Base-by-base conservation (phyloP, 1,284 basidiomycete species). In the Melampsora larici-populina region DNA sequence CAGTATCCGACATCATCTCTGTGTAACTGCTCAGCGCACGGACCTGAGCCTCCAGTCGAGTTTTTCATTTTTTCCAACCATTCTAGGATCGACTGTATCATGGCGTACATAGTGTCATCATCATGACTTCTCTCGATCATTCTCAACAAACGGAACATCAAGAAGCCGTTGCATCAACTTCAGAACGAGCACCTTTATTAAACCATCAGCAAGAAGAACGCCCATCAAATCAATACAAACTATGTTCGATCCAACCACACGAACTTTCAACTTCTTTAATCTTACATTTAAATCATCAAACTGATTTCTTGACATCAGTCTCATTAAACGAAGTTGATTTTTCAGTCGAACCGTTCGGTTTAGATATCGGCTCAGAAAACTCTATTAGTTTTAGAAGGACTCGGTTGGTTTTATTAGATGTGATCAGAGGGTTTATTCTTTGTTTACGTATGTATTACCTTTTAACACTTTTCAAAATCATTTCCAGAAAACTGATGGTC, bases 331-430 rank as follows among this genome's bases (percentile, higher is more conserved):
- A 72, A 33, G 36, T 55, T 36, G 70, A 72, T 55, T 31, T 72
- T 26, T 72, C 70, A 8, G 70, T 72, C 60, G 62, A 72, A 17
- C 70, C 70, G 2, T 36, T 72, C 29, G 70, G 70, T 31, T 62
- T 51, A 15, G 70, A 72, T 63, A 40, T 72, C 17, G 60, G 65
- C 13, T 43, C 40, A 9, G 40, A 43, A 43, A 43, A 43, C 40
- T 13, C 5, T 43, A 6, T 33, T 58, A 60, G 55, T 26, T 29
- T 43, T 43, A 43, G 40, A 43, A 43, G 40, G 13, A 43, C 40
- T 43, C 40, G 40, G 5, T 43, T 43, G 13, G 11, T 43, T 13
- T 43, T 43, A 43, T 43, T 43, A 43, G 40, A 43, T 43, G 40
- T 43, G 5, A 43, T 43, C 1, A 7, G 40, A 43, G 40, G 40